These are phyloP conservation scores for Piper longum DNA, from an alignment of 164 flowering plant genomes.

Conservation along the genomic window DNA sequence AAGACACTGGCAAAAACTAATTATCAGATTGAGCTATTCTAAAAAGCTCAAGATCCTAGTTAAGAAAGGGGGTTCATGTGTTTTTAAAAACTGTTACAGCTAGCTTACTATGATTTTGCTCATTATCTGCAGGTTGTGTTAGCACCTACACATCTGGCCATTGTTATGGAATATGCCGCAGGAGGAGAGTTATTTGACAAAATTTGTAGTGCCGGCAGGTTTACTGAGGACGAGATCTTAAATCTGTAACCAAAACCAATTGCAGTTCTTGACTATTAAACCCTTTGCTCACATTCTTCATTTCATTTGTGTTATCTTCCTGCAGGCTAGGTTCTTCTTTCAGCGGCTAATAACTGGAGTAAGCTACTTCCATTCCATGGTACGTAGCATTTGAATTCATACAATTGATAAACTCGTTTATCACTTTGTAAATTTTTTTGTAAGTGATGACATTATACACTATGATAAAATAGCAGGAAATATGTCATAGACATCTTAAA, in stretches of 20 bases:
- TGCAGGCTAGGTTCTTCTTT: slow-evolving; percentile 55
- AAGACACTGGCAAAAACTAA: too few relatives aligned
- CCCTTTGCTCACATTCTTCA: background rate
- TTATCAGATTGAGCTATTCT: too few relatives aligned
- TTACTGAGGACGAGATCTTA: slow-evolving; percentile 61
- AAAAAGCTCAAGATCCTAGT: background rate
- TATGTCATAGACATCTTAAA: slow-evolving; percentile 21
- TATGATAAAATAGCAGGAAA: slow-evolving; percentile 8
- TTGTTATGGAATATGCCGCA: slow-evolving; percentile 76
- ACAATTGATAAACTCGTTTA: background rate
- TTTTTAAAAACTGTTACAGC: background rate
- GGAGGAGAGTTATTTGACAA: slow-evolving; percentile 68
- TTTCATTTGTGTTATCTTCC: slow-evolving; percentile 1
- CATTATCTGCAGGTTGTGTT: slow-evolving; percentile 28
- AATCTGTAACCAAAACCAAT: too few relatives aligned
- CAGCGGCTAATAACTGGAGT: slow-evolving; percentile 17
- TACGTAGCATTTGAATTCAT: background rate
- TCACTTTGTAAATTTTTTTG: background rate
- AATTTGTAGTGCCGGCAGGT: slow-evolving; percentile 61
- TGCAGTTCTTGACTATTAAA: background rate
- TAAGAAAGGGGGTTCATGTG: too few relatives aligned
- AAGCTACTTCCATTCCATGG: slow-evolving; percentile 17
- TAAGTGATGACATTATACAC: background rate
- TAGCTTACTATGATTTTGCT: background rate
- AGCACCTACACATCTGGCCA: slow-evolving; percentile 54